Conservation (phyloP, 495 filamentous ascomycete genomes). For the Neurospora hispaniola region DNA sequence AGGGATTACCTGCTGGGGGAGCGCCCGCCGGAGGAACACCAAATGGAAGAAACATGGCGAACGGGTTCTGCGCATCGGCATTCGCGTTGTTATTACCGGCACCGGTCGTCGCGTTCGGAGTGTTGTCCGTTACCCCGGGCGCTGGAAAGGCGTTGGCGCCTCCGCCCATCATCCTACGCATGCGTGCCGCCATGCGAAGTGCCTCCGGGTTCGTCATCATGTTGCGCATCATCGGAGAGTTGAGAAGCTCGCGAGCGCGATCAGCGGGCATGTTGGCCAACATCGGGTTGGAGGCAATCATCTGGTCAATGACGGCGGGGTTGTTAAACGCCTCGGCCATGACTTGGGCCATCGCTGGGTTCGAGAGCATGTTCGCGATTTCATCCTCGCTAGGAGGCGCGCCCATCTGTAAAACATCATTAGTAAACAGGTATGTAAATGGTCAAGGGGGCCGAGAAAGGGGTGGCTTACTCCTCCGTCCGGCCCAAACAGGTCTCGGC, state of each 20-base stretch:
- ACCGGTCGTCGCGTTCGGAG: conserved; percentile 27
- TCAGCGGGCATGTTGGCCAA: conserved; percentile 64
- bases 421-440: conserved; percentile 8
- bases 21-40: conserved; percentile 26
- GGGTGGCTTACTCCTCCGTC: conserved; percentile 83
- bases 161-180: conserved; percentile 64
- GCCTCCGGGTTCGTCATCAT: conserved; percentile 94
- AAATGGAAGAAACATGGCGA: conserved; percentile 22
- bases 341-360: conserved; percentile 68
- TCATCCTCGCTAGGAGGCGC: conserved; percentile 68
- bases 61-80: conserved; percentile 27
- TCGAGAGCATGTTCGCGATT: conserved; percentile 73
- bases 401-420: conserved; percentile 61
- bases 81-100: conserved; percentile 10
- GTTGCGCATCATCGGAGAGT: conserved; percentile 73
- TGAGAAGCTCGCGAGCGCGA: conserved; percentile 67
- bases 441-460: neutral
- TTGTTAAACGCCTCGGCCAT: conserved; percentile 95
- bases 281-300: conserved; percentile 82
- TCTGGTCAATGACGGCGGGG: conserved; percentile 81
- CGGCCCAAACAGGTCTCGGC: conserved; percentile 82
- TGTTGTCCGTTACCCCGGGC: conserved; percentile 76
- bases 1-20: conserved; percentile 54
- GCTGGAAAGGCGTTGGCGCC: conserved; percentile 57
- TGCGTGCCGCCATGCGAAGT: conserved; percentile 65